Base-by-base conservation (phyloP, 108 stramenopile species). In the Cyclotella baltica region DNA sequence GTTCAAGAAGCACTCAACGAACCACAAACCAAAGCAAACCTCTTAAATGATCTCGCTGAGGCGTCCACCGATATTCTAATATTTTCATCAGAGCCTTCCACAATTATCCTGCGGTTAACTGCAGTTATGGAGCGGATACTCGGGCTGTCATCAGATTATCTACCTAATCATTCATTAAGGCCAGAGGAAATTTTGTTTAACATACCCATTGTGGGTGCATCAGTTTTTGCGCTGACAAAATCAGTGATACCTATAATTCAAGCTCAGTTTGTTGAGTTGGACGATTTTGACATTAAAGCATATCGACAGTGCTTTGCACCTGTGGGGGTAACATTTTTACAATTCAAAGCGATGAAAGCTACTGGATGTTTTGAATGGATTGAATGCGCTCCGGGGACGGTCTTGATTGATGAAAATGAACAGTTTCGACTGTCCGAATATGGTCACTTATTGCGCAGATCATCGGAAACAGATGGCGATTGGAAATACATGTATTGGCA, bases 331-430 rank as follows among this genome's bases (percentile, higher is more conserved):
- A 73, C 53, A 22, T 40, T 63, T 6, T 35, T 73, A 15, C 73
- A 73, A 28, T 73, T 63, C 46, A 55, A 58, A 50, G 27, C 46
- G 1, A 73, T 73, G 73, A 58, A 58, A 37, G 73, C 61, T 13
- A 73, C 73, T 0, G 67, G 47, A 68, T 73, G 73, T 29, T 58
- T 73, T 51, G 73, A 73, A 23, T 73, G 73, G 73, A 58, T 63
- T 33, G 36, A 33, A 18, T 73, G 53, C 22, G 20, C 37, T 62
- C 62, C 73, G n/a, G 73, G 73, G 13, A 35, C 61, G 0, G 33
- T 58, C 35, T 35, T 73, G 33, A 55, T 73, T 28, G 53, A 58
- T 48, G 73, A 73, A 63, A 73, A 73, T 55, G 69, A 70, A 56
- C 8, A 62, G 31, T 34, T 34, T 62, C 3, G 33, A 62, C n/a